These are phyloP conservation scores for Ogataea nonfermentans DNA, from an alignment of 805 yeast genomes.

Conservation along the genomic window DNA sequence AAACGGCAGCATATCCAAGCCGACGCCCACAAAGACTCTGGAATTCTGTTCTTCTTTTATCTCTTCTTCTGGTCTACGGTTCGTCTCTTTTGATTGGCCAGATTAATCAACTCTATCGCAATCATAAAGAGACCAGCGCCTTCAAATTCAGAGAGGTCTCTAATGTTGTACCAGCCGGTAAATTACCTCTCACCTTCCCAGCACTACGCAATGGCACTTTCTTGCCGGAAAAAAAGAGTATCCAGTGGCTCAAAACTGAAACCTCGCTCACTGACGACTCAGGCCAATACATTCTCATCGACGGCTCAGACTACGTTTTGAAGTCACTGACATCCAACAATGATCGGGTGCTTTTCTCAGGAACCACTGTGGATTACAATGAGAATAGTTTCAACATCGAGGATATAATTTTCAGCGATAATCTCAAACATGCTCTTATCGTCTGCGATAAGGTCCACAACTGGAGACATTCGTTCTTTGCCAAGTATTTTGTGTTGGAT, in stretches of 20 bases:
- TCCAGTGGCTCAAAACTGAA: conserved; percentile 69
- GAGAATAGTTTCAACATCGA: conserved; percentile 47
- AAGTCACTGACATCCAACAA: conserved; percentile 50
- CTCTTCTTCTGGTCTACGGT: conserved; percentile 23
- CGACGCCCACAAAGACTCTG: conserved; percentile 4
- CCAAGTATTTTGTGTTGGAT: conserved; percentile 61
- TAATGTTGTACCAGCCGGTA: conserved; percentile 5
- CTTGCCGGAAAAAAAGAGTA: conserved; percentile 46
- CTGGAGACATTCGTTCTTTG: conserved; percentile 72
- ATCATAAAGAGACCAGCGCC: conserved; percentile 9
- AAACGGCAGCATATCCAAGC: neutral
- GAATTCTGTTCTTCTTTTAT: conserved; percentile 11
- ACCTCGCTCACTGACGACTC: conserved; percentile 50
- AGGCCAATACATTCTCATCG: conserved; percentile 62
- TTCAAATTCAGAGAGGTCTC: neutral
- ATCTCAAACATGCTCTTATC: conserved; percentile 55
- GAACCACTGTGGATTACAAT: conserved; percentile 42
- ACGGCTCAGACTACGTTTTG: conserved; percentile 49
- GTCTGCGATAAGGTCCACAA: conserved; percentile 60
- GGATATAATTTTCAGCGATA: conserved; percentile 61
- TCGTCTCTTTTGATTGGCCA: conserved; percentile 25
- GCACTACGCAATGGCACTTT: conserved; percentile 56
- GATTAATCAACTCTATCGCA: conserved; percentile 17
- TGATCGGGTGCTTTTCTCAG: conserved; percentile 47
- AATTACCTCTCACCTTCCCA: conserved; percentile 38